Evolutionary conservation across 768 basidiomycete genomes (phyloP).

Genomic region (Boletus vinaceobasis): DNA sequence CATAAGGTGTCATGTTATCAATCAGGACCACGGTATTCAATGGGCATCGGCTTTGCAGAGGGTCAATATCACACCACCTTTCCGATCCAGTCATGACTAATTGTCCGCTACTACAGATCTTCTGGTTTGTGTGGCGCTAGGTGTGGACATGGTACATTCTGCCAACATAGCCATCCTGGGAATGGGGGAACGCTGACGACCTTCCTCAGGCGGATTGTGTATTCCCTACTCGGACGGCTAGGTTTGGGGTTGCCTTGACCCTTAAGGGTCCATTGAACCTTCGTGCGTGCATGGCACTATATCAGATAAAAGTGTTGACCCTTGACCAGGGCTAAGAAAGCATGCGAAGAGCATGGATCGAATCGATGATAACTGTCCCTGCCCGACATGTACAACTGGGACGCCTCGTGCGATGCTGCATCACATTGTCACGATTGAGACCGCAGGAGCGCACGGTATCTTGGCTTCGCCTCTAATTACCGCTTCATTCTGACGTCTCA

Average conservation of each 20-base stretch:
- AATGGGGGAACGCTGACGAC: background rate
- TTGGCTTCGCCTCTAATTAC: conserved; percentile 12
- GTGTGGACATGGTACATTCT: conserved; percentile 77
- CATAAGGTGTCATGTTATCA: conserved; percentile 9
- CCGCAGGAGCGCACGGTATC: conserved; percentile 81
- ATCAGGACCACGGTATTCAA: conserved; percentile 82
- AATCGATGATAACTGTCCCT: conserved; percentile 77
- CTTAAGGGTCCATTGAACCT: conserved; percentile 80
- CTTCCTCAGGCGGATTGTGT: conserved; percentile 79
- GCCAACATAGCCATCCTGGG: background rate
- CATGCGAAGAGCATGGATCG: conserved; percentile 65
- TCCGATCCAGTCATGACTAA: background rate
- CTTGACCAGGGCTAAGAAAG: conserved; percentile 47
- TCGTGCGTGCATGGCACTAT: conserved; percentile 37
- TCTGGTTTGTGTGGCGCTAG: conserved; percentile 86
- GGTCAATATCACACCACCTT: conserved; percentile 39
- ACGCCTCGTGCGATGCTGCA: conserved; percentile 74
- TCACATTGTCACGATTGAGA: conserved; percentile 74
- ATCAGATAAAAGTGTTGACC: conserved; percentile 5
- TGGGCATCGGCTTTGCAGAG: conserved; percentile 93
- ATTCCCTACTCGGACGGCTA: conserved; percentile 87
- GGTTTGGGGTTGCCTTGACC: conserved; percentile 88
- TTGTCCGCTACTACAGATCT: conserved; percentile 51
- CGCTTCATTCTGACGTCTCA: conserved; percentile 14
- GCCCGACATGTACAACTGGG: conserved; percentile 73